phyloP scores from a whole-genome alignment of 495 filamentous ascomycete species.

The Apiosordaria backusii region DNA sequence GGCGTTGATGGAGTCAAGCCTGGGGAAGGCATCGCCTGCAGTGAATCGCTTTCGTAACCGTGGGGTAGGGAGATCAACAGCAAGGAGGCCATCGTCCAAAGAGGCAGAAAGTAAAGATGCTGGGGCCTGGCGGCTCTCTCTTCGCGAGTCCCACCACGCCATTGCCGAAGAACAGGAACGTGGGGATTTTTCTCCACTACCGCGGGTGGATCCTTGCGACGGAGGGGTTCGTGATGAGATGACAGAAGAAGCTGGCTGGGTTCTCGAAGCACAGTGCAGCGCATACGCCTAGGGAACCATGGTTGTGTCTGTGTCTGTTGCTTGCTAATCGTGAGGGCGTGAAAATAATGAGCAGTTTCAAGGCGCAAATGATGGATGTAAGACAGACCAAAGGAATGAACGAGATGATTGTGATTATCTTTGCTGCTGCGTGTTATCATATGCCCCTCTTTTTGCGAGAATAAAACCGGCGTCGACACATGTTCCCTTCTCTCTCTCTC shows the following conservation, averaged over 20 bases:
- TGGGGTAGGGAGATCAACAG: neutral
- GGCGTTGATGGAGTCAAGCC: constrained; percentile 13
- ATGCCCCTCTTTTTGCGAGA: neutral
- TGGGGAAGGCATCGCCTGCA: constrained; percentile 27
- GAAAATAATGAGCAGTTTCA: neutral
- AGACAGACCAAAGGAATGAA: neutral
- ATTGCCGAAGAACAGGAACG: constrained; percentile 16
- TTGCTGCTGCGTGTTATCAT: neutral
- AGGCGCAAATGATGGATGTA: neutral
- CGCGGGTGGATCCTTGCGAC: neutral
- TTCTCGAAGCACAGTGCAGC: constrained; percentile 11
- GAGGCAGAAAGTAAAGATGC: constrained; percentile 2
- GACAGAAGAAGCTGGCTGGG: neutral
- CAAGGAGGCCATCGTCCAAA: neutral
- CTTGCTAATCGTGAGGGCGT: neutral
- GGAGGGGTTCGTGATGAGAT: constrained; percentile 12
- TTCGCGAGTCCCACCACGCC: constrained; percentile 31
- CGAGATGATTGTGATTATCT: neutral
- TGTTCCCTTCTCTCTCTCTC: neutral
- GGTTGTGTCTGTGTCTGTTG: neutral
- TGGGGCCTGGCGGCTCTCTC: neutral
- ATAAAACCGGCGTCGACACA: neutral
- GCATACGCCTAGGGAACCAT: neutral
- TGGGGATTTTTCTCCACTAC: constrained; percentile 9
- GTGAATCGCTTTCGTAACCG: constrained; percentile 16